Evolutionary conservation across 2,329 filamentous ascomycete genomes (phyloP), one percentile per base, ranked within the genome.

Genomic region (Phyllosticta capitalensis): DNA sequence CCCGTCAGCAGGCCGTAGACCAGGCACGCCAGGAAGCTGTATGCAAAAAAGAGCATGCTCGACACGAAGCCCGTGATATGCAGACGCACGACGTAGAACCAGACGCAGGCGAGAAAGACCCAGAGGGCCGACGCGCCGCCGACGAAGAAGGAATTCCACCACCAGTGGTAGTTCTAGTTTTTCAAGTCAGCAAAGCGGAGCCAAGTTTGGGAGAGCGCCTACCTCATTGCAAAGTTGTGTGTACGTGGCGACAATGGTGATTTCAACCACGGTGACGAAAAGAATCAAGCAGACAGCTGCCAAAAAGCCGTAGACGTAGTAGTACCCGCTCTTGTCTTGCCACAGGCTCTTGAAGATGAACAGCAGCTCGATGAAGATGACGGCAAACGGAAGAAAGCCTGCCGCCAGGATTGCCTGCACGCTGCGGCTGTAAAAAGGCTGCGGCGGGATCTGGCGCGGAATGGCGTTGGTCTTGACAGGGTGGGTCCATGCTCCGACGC

Each of bases 241-340:
- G 72, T 95, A 95, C 17, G 90, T 87, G 1, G 86, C 85, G 61
- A 95, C 89, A 21, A 95, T 83, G 0, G 89, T 92, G 56, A 92
- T 89, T 75, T 94, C 89, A 65, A 89, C 84, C 28, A 95, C 83
- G 0, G 89, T 90, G 50, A 94, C 73, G 28, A 90, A 79, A 9
- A 94, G 75, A 60, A 94, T 87, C 10, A 83, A 76, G 22, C 80
- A 85, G 9, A 94, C 87, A 17, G 90, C 84, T 7, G 86, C 85
- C 63, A 94, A 74, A 76, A 92, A 95, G 10, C 90, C 90, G 69
- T 94, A 95, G 21, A 95, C 86, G 72, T 95, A 95, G 74, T 95
- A 95, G 73, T 92, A 95, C 6, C 89, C 89, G 68, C 85, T 90
- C 78, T 95, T 95, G 74, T 95, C 90, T 71, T 92, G 87, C 88